phyloP scores from a whole-genome alignment of 78 protist genomes.

The Dictyostelium firmibasis region DNA sequence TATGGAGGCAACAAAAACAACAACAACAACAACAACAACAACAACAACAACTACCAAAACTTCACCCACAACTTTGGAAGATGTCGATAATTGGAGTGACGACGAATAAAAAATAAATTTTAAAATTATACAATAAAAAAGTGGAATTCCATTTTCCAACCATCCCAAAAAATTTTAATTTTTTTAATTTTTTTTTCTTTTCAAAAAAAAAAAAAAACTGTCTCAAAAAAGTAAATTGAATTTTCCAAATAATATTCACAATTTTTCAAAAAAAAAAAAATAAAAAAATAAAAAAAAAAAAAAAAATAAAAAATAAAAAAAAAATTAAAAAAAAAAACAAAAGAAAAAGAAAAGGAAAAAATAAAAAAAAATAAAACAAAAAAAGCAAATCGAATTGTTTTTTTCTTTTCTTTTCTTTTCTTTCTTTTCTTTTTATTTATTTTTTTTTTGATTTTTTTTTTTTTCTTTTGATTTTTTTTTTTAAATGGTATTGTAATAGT shows the following conservation, averaged over 20 bases:
- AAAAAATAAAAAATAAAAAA: background rate
- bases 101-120: background rate
- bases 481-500: background rate
- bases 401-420: background rate
- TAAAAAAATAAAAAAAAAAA: background rate
- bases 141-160: background rate
- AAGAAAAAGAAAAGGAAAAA: no score
- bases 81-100: constrained; percentile 60
- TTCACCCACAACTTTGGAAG: constrained; percentile 3
- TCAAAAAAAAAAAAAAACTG: background rate
- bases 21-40: background rate
- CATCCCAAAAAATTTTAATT: background rate
- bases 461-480: background rate
- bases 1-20: background rate
- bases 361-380: no score
- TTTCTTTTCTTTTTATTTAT: background rate
- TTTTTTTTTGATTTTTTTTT: background rate
- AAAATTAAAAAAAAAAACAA: no score
- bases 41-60: background rate
- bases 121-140: background rate
- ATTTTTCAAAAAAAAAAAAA: background rate
- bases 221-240: no score
- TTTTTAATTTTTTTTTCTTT: no score
- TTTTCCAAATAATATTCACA: no score
- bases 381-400: no score